Base-by-base conservation (phyloP, 1,284 basidiomycete species). In the Moesziomyces sp. region DNA sequence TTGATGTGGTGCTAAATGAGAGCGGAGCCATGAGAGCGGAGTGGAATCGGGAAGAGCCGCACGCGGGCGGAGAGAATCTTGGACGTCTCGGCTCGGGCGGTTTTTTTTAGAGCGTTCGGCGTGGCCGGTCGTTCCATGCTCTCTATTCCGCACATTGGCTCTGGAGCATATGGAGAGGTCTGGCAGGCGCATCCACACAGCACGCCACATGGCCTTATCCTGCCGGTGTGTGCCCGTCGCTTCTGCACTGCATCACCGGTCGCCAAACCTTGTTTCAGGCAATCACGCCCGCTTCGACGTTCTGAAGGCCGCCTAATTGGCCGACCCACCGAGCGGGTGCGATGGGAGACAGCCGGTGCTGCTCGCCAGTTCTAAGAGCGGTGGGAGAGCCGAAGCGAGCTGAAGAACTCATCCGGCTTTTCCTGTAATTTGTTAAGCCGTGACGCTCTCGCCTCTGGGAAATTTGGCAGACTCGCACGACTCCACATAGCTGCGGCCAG, bases 151-250 rank as follows among this genome's bases (percentile, higher is more conserved):
- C 58, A 49, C 59, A 72, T 66, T 28, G 10, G 28, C 34, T 62
- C 69, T 72, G 63, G 69, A 72, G 58, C 58, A 52, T 66, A 72
- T 63, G 59, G 69, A 64, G 57, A 34, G 30, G 13, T 10, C 1
- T 34, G 30, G 30, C 30, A 34, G 26, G 8, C 13, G 56, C 24
- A 60, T 40, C 16, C 38, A 18, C 38, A 40, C 16, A 11, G 14
- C 38, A 40, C 14, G 38, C 38, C 38, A 40, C 38, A 40, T 40
- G 16, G 38, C 38, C 14, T 14, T 16, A 7, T 18, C 30, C 21
- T 21, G 44, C 28, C 49, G 23, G 14, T 14, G n/a, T 52, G 24
- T 23, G 30, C 57, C 14, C 38, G 14, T n/a, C 38, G 38, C 38
- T 34, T 34, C 30, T 34, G 30, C 30, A 10, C 13, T 8, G 30